phyloP scores from a whole-genome alignment of 768 basidiomycete genomes.

The Dictyophora rubrovolvata region DNA sequence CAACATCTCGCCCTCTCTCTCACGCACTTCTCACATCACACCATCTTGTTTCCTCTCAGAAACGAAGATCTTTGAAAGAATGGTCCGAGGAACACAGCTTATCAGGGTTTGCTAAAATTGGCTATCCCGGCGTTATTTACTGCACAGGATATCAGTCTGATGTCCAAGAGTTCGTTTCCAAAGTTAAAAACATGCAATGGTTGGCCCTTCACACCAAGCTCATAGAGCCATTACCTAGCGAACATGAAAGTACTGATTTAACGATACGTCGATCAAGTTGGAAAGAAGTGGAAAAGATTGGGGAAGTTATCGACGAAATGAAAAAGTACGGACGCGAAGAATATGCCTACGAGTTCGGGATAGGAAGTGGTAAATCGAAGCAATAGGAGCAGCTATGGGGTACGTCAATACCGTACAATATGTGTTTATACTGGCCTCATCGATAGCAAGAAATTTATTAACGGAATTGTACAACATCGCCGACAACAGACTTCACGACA shows the following conservation, averaged over 20 bases:
- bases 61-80: constrained; percentile 45
- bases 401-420: too few species aligned
- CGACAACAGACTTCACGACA: too few species aligned
- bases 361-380: constrained; percentile 31
- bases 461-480: too few species aligned
- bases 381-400: too few species aligned
- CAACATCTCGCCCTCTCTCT: constrained; percentile 18
- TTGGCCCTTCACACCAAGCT: constrained; percentile 57
- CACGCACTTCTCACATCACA: constrained; percentile 68
- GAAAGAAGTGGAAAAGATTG: constrained; percentile 60
- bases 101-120: constrained; percentile 62
- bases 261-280: constrained; percentile 24
- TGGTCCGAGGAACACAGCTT: constrained; percentile 48
- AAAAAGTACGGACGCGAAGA: constrained; percentile 41
- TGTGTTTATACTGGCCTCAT: too few species aligned
- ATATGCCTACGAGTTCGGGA: constrained; percentile 53
- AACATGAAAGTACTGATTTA: constrained; percentile 11
- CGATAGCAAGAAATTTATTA: too few species aligned
- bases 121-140: constrained; percentile 69
- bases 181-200: constrained; percentile 73
- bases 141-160: constrained; percentile 43
- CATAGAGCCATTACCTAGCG: constrained; percentile 32
- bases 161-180: constrained; percentile 53
- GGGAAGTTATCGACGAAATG: constrained; percentile 63
- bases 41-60: constrained; percentile 55